phyloP scores from a whole-genome alignment of 2,329 filamentous ascomycete species.

The Chalara sp. region DNA sequence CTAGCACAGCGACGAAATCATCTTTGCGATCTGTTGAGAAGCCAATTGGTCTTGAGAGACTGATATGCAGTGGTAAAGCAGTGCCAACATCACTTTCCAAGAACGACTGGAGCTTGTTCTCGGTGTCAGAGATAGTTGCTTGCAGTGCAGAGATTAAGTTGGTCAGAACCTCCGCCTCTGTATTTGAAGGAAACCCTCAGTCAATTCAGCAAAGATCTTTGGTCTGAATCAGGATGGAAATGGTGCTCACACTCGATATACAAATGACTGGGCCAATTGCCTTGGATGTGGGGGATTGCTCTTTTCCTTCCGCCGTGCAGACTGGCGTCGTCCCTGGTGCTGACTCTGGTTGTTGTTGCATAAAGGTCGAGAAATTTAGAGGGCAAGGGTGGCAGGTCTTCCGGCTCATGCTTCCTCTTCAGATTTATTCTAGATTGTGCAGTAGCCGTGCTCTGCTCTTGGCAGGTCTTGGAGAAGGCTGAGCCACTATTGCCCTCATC shows the following conservation, averaged over 20 bases:
- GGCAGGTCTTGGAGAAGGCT: conserved; percentile 7
- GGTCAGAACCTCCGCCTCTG: conserved; percentile 41
- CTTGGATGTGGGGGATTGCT: conserved; percentile 74
- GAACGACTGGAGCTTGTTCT: conserved; percentile 53
- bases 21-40: conserved; percentile 68
- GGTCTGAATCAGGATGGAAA: neutral
- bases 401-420: conserved; percentile 28
- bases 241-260: conserved; percentile 77
- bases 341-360: conserved; percentile 70
- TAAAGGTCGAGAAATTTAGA: conserved; percentile 83
- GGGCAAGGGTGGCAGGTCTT: conserved; percentile 66
- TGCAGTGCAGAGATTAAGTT: conserved; percentile 34
- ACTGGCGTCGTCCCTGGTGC: conserved; percentile 72
- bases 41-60: conserved; percentile 74
- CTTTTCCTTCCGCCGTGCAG: conserved; percentile 82
- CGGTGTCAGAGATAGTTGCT: conserved; percentile 6
- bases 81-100: conserved; percentile 72
- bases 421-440: conserved; percentile 14
- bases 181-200: conserved; percentile 46
- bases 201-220: conserved; percentile 16
- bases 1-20: conserved; percentile 53
- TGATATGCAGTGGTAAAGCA: conserved; percentile 80
- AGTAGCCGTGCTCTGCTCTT: too few species aligned
- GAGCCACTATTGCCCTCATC: conserved; percentile 23
- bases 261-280: conserved; percentile 89